Conservation (phyloP, 2,329 filamentous ascomycete genomes). For the Penicillium polonicum region DNA sequence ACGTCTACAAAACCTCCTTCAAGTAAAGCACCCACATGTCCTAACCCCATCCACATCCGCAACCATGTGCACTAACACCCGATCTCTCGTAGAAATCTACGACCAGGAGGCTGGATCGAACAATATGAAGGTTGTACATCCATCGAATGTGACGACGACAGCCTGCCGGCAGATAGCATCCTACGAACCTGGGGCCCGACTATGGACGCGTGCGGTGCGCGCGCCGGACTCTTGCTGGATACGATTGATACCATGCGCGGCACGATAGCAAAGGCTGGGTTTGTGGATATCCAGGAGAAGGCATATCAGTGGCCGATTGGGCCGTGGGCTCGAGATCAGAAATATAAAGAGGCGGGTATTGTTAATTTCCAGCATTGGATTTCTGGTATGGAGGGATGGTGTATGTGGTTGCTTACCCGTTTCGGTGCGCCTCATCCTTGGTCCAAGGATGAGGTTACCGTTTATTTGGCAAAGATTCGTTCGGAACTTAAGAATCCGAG, state of each 20-base stretch:
- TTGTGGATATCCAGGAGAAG: conserved; percentile 6
- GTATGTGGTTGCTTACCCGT: conserved; percentile 3
- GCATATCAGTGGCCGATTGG: conserved; percentile 2
- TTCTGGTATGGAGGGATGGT: conserved; percentile 3
- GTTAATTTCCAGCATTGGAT: conserved; percentile 5
- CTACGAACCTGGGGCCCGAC: background rate
- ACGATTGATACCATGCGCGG: background rate
- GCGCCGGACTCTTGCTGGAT: background rate
- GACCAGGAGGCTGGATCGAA: conserved; percentile 9
- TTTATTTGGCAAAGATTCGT: conserved; percentile 9
- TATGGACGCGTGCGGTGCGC: background rate
- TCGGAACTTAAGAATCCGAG: conserved; percentile 1
- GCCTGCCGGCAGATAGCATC: background rate
- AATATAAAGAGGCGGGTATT: background rate
- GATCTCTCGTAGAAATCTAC: background rate
- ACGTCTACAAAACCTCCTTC: background rate
- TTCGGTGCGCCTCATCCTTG: conserved; percentile 8
- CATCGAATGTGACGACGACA: background rate
- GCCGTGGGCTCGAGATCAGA: background rate
- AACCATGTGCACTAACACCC: background rate
- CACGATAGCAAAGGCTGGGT: background rate
- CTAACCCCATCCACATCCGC: background rate
- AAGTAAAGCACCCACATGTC: background rate
- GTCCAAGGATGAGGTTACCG: conserved; percentile 6
- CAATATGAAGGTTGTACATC: background rate